phyloP scores from a whole-genome alignment of 192 early-diverging fungal genomes.

The Phycomyces blakesleeanus region DNA sequence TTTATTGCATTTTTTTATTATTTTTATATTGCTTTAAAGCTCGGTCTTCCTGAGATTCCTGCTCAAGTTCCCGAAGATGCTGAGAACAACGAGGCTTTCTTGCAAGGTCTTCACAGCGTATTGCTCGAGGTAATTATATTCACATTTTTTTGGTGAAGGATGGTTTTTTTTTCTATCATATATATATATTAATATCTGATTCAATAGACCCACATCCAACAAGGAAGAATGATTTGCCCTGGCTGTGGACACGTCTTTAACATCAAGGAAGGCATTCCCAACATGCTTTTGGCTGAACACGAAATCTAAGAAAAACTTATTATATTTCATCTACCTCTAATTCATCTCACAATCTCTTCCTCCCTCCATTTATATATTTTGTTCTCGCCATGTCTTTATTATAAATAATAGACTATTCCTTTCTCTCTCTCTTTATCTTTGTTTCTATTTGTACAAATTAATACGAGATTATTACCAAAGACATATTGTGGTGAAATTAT shows the following conservation, averaged over 20 bases:
- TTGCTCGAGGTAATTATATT: slow-evolving; percentile 68
- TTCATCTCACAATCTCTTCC: too few relatives aligned
- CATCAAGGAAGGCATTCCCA: slow-evolving; percentile 91
- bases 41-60: slow-evolving; percentile 67
- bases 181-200: slow-evolving; percentile 4
- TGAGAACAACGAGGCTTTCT: slow-evolving; percentile 58
- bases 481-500: too few relatives aligned
- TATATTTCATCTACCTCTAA: too few relatives aligned
- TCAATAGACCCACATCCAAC: slow-evolving; percentile 71
- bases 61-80: slow-evolving; percentile 57
- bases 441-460: too few relatives aligned
- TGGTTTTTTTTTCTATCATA: neutral
- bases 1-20: too few relatives aligned
- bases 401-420: too few relatives aligned
- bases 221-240: slow-evolving; percentile 88
- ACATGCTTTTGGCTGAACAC: slow-evolving; percentile 82
- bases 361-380: too few relatives aligned
- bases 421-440: too few relatives aligned
- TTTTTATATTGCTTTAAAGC: slow-evolving; percentile 38
- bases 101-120: slow-evolving; percentile 71
- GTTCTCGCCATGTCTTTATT: too few relatives aligned
- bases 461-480: too few relatives aligned
- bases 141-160: too few relatives aligned
- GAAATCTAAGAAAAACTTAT: slow-evolving; percentile 53
- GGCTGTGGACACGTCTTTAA: slow-evolving; percentile 87